These are phyloP conservation scores for Penstemon newberryi DNA, from an alignment of 257 asterid species.

Conservation along the genomic window DNA sequence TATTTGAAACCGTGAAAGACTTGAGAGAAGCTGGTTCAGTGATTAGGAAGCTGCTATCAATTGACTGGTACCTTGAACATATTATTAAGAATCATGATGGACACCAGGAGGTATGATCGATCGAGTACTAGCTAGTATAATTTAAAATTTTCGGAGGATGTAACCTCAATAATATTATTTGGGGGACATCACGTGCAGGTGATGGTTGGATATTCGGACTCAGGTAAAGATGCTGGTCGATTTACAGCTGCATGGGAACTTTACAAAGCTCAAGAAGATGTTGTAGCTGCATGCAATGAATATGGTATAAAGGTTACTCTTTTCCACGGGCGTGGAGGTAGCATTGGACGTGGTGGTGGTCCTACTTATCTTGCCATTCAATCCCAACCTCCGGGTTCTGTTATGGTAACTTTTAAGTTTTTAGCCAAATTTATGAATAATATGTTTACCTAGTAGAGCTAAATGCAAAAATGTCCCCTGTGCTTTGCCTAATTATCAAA, in stretches of 20 bases:
- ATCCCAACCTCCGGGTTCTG: slow-evolving; percentile 98
- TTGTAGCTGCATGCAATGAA: slow-evolving; percentile 87
- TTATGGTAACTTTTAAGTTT: slow-evolving; percentile 58
- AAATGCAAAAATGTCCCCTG: too few species aligned
- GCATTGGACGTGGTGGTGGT: slow-evolving; percentile 99
- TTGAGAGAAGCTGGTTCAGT: slow-evolving; percentile 93
- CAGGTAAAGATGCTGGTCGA: slow-evolving; percentile 99
- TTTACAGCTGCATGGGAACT: slow-evolving; percentile 98
- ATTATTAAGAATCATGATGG: slow-evolving; percentile 74
- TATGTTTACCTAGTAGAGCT: too few species aligned
- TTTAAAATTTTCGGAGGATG: not conserved
- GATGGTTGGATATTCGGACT: slow-evolving; percentile 98
- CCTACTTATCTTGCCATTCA: slow-evolving; percentile 95
- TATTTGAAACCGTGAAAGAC: slow-evolving; percentile 97
- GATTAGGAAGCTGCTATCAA: slow-evolving; percentile 75
- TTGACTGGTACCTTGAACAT: slow-evolving; percentile 88
- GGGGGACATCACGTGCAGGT: slow-evolving; percentile 42
- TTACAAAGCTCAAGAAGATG: slow-evolving; percentile 97
- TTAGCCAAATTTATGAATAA: slow-evolving; percentile 10
- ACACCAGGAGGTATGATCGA: slow-evolving; percentile 81
- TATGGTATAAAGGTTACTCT: slow-evolving; percentile 84
- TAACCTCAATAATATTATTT: not conserved
- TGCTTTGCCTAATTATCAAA: too few species aligned
- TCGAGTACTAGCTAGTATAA: not conserved
- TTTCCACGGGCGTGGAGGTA: slow-evolving; percentile 99